These are phyloP conservation scores for Ascochyta koolunga DNA, from an alignment of 2,329 filamentous ascomycete species.

Conservation along the genomic window DNA sequence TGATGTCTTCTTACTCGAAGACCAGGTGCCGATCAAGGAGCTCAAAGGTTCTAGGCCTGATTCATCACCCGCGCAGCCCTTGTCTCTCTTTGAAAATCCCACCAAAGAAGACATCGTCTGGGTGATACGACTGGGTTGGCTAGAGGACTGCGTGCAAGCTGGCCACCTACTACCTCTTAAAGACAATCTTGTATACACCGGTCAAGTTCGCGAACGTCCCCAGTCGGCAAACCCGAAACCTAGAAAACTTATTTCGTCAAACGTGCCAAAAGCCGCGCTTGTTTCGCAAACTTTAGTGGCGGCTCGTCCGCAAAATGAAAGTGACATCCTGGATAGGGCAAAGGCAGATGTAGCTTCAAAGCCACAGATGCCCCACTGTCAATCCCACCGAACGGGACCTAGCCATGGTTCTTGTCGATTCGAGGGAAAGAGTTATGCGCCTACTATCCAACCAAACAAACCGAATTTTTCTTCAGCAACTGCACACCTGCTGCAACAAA, in stretches of 20 bases:
- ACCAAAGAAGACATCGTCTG: constrained; percentile 47
- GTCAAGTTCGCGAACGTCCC: constrained; percentile 51
- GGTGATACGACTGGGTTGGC: constrained; percentile 62
- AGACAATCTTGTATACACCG: constrained; percentile 60
- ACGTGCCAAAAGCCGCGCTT: constrained; percentile 5
- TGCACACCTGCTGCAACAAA: constrained; percentile 64
- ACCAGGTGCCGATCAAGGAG: constrained; percentile 14
- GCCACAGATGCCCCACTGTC: constrained; percentile 20
- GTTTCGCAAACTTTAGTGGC: constrained; percentile 29
- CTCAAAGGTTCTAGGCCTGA: background rate
- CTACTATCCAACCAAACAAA: constrained; percentile 22
- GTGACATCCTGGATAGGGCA: constrained; percentile 60
- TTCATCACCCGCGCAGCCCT: background rate
- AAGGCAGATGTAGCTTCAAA: constrained; percentile 53
- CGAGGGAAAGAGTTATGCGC: constrained; percentile 38
- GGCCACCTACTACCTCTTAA: constrained; percentile 54
- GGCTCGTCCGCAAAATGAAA: constrained; percentile 24
- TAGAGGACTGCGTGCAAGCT: constrained; percentile 55
- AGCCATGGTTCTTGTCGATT: constrained; percentile 40
- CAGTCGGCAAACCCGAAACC: constrained; percentile 29
- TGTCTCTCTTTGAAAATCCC: constrained; percentile 23
- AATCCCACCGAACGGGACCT: constrained; percentile 18
- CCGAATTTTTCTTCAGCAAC: constrained; percentile 25
- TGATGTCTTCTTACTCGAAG: constrained; percentile 19
- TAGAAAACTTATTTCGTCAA: constrained; percentile 23